Percentiles rank a stretch among this genome's conserved stretches.
These are phyloP conservation scores for Mortierella polycephala DNA, from an alignment of 371 early-diverging fungal genomes.

Conservation along the genomic window DNA sequence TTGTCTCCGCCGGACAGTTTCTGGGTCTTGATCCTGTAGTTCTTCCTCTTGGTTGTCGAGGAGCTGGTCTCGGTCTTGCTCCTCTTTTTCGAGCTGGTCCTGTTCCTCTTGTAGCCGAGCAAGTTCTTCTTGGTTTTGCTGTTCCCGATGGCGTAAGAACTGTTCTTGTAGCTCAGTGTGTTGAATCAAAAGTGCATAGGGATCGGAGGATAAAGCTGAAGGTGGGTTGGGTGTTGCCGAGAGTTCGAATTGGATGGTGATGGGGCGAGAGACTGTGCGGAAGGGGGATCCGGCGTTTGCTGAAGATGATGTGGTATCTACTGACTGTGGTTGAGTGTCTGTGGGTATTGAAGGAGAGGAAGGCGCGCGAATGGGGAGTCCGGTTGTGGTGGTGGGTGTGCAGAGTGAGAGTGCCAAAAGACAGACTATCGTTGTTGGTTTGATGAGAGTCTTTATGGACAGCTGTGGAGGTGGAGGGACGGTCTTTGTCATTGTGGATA, in stretches of 20 bases:
- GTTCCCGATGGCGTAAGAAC: conserved; percentile 17
- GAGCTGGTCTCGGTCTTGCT: conserved; percentile 38
- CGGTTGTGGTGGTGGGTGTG: conserved; percentile 25
- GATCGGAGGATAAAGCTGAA: background rate
- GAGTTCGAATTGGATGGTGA: conserved; percentile 42
- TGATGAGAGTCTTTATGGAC: conserved; percentile 34
- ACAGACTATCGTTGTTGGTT: conserved; percentile 31
- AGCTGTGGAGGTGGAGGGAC: conserved; percentile 5
- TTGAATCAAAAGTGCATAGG: conserved; percentile 17
- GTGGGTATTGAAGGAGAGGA: conserved; percentile 17
- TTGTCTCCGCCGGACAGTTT: conserved; percentile 29
- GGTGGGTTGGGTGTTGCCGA: background rate
- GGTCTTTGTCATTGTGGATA: conserved; percentile 13
- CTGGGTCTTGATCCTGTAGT: conserved; percentile 29
- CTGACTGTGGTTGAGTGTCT: background rate
- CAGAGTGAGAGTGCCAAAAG: conserved; percentile 41
- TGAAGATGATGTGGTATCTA: conserved; percentile 9
- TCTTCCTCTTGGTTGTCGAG: conserved; percentile 41
- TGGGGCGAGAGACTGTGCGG: conserved; percentile 35
- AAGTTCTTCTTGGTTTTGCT: conserved; percentile 13
- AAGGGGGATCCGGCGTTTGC: conserved; percentile 11
- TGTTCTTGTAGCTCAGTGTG: conserved; percentile 28
- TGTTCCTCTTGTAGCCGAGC: conserved; percentile 32
- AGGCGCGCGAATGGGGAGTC: conserved; percentile 28
- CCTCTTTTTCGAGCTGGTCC: conserved; percentile 38